Base-by-base conservation (phyloP, 2,329 filamentous ascomycete genomes). In the Sordariomycetes sp. region DNA sequence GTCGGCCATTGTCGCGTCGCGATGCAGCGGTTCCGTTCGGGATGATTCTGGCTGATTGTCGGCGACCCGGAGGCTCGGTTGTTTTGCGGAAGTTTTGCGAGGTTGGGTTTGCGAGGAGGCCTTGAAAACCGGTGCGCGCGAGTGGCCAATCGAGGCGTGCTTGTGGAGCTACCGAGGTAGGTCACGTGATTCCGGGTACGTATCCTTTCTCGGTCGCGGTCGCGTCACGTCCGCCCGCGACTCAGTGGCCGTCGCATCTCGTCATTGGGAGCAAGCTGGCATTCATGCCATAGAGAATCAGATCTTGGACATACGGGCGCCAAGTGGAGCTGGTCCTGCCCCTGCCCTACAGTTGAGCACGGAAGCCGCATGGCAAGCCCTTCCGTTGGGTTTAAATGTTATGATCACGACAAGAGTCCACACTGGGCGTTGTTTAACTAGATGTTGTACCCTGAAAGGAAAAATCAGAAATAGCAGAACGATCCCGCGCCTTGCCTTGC, bases 11-110 rank as follows among this genome's bases (percentile, higher is more conserved):
- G 51, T 57, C 15, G 55, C 45, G 51, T 57, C 15, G 55, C 45
- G 24, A 35, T 57, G 48, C 36, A 28, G 15, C 17, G 17, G 55
- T 57, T n/a, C n/a, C n/a, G n/a, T n/a, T n/a, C 48, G 55, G 51
- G 51, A 52, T 57, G 51, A 54, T 53, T 53, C 56, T 57, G 56
- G 56, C 51, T 57, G 52, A 57, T 56, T 56, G 55, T 56, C 55
- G 45, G 52, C 52, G 52, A 25, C 32, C 53, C 54, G 32, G 54
- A 55, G 42, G 39, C 54, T 55, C 54, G 54, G 54, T 55, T 48
- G 54, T 55, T 55, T 55, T 56, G 54, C 54, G 54, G 54, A 56
- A 35, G 42, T 56, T 55, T 52, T 32, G 51, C 51, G 51, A 52
- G 48, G 55, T 56, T 56, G 45, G 45, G n/a, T 50, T 24, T 8